Conservation (phyloP, 2,329 filamentous ascomycete genomes). For the Elsinoe ampelina region DNA sequence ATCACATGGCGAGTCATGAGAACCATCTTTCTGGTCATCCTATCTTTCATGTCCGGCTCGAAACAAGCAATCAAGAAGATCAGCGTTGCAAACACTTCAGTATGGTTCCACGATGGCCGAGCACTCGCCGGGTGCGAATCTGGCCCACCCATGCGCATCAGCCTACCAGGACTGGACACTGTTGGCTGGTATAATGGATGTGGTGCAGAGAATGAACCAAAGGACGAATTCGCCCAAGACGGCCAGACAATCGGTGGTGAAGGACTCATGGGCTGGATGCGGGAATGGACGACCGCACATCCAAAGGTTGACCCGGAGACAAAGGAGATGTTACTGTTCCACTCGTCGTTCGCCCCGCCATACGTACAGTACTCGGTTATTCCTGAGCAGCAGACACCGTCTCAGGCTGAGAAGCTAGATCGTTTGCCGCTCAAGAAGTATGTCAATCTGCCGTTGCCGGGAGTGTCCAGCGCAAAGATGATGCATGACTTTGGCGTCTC, state of each 20-base stretch:
- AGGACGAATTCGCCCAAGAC: constrained; percentile 19
- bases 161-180: constrained; percentile 55
- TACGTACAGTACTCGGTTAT: constrained; percentile 59
- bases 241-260: constrained; percentile 43
- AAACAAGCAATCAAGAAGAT: constrained; percentile 53
- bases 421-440: constrained; percentile 22
- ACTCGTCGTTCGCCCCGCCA: constrained; percentile 55
- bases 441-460: constrained; percentile 50
- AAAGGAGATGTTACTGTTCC: constrained; percentile 58
- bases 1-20: constrained; percentile 47
- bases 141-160: constrained; percentile 57
- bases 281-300: constrained; percentile 62
- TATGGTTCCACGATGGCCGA: constrained; percentile 59
- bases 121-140: constrained; percentile 63
- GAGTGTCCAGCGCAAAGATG: constrained; percentile 56
- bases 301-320: constrained; percentile 57
- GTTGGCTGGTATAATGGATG: constrained; percentile 61
- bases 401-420: constrained; percentile 19
- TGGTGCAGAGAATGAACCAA: constrained; percentile 43
- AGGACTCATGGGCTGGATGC: constrained; percentile 52
- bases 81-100: constrained; percentile 59
- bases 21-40: constrained; percentile 47
- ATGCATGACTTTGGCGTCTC: constrained; percentile 71
- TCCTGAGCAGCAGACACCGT: constrained; percentile 30
- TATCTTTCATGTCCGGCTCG: constrained; percentile 50